Percentiles rank a stretch among this genome's conserved stretches.
These are phyloP conservation scores for Viola pubescens DNA, from an alignment of 441 rosid species.

Conservation along the genomic window DNA sequence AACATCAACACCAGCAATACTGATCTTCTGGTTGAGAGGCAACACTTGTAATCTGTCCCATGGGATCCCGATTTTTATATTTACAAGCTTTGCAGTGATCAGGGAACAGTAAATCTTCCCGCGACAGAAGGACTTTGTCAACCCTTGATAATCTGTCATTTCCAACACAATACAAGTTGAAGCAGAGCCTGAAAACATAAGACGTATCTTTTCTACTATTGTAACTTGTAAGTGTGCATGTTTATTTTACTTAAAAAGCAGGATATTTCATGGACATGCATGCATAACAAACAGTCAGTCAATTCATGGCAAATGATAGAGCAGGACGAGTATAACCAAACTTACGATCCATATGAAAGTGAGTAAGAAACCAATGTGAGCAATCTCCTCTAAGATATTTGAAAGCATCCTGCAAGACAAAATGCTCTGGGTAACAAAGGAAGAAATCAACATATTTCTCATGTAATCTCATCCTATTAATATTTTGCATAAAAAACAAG, in stretches of 20 bases:
- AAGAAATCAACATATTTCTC: not conserved
- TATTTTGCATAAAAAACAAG: not conserved
- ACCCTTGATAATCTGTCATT: slow-evolving; percentile 85
- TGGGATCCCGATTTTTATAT: slow-evolving; percentile 75
- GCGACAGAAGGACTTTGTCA: slow-evolving; percentile 73
- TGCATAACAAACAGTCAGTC: not conserved
- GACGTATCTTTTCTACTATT: no score
- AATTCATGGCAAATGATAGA: not conserved
- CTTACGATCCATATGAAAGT: slow-evolving; percentile 97
- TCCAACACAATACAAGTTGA: slow-evolving; percentile 7
- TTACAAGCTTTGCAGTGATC: slow-evolving; percentile 79
- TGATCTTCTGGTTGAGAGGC: slow-evolving; percentile 61
- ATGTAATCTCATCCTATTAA: not conserved
- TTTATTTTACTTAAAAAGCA: no score
- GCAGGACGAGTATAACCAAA: slow-evolving; percentile 10
- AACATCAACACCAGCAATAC: slow-evolving; percentile 52
- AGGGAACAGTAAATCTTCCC: slow-evolving; percentile 90
- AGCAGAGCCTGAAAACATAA: no score
- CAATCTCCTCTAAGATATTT: slow-evolving; percentile 84
- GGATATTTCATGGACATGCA: no score
- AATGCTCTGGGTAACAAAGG: not conserved
- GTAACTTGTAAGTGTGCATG: no score
- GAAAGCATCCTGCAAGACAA: slow-evolving; percentile 81
- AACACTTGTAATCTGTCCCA: slow-evolving; percentile 73
- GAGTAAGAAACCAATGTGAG: slow-evolving; percentile 95